Percentiles rank a stretch among this genome's conserved stretches.
phyloP scores from a whole-genome alignment of 768 basidiomycete genomes.

The Serendipita sp. region DNA sequence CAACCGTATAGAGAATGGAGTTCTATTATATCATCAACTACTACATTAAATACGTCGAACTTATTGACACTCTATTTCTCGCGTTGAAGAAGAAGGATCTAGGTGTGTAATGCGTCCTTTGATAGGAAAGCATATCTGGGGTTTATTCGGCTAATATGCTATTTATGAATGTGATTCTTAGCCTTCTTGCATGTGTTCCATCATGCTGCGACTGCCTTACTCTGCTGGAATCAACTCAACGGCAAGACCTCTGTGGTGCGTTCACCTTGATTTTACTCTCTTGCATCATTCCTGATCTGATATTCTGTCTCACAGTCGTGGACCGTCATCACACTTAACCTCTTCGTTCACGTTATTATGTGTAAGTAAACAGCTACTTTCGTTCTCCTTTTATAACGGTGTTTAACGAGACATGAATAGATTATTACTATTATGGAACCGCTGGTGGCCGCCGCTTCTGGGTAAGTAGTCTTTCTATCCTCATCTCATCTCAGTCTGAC shows the following conservation, averaged over 20 bases:
- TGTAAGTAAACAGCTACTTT: constrained; percentile 33
- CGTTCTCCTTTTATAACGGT: background rate
- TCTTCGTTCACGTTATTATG: constrained; percentile 93
- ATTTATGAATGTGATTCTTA: constrained; percentile 17
- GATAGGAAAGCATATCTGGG: background rate
- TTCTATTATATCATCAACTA: constrained; percentile 99
- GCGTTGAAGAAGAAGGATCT: constrained; percentile 97
- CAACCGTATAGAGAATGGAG: constrained; percentile 51
- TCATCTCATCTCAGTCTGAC: constrained; percentile 5
- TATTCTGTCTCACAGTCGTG: constrained; percentile 50
- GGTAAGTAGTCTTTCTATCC: constrained; percentile 31
- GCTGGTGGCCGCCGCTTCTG: constrained; percentile 94
- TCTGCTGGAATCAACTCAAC: constrained; percentile 89
- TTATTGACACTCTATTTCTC: constrained; percentile 92
- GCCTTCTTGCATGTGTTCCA: constrained; percentile 98
- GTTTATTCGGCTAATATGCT: background rate
- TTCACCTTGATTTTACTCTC: constrained; percentile 11
- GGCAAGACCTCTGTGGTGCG: constrained; percentile 86
- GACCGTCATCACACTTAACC: constrained; percentile 84
- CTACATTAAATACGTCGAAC: constrained; percentile 94
- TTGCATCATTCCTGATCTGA: constrained; percentile 4
- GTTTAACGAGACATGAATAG: constrained; percentile 23
- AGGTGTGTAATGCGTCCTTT: constrained; percentile 32
- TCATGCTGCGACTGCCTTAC: constrained; percentile 90
- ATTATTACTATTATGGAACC: constrained; percentile 99